Evolutionary conservation across 2,329 filamentous ascomycete genomes (phyloP).

Genomic region (Metarhizium humberi): DNA sequence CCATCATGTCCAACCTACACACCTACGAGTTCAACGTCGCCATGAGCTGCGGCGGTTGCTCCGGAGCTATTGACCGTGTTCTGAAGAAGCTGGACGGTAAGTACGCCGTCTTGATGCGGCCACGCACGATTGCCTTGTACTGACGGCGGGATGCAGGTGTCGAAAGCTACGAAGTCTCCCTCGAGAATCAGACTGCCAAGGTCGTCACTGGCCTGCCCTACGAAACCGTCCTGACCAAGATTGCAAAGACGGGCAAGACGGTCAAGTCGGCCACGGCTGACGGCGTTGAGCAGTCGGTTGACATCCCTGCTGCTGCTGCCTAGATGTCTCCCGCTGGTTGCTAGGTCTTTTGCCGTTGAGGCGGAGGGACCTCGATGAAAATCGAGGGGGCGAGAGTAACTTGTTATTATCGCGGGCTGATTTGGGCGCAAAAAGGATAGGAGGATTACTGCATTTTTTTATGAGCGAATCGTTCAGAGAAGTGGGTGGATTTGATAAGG

Average conservation of each 20-base stretch:
- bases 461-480: background rate
- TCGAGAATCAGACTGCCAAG: conserved; percentile 75
- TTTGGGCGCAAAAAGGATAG: too few relatives aligned
- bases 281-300: conserved; percentile 47
- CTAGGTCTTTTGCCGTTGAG: too few relatives aligned
- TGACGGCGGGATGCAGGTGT: conserved; percentile 50
- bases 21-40: conserved; percentile 90
- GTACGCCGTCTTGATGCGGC: conserved; percentile 15
- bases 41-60: conserved; percentile 97
- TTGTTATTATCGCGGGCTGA: too few relatives aligned
- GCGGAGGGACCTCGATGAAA: too few relatives aligned
- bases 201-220: conserved; percentile 67
- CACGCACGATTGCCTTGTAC: too few relatives aligned
- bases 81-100: conserved; percentile 85
- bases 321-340: too few relatives aligned
- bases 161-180: conserved; percentile 76
- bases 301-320: conserved; percentile 25
- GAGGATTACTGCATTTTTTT: too few relatives aligned
- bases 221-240: conserved; percentile 74
- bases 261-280: conserved; percentile 70
- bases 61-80: conserved; percentile 83
- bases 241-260: conserved; percentile 92
- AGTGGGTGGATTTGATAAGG: too few relatives aligned
- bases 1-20: conserved; percentile 62
- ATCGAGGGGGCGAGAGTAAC: too few relatives aligned